phyloP scores from a whole-genome alignment of 495 filamentous ascomycete genomes.

The Penicillium lividum region DNA sequence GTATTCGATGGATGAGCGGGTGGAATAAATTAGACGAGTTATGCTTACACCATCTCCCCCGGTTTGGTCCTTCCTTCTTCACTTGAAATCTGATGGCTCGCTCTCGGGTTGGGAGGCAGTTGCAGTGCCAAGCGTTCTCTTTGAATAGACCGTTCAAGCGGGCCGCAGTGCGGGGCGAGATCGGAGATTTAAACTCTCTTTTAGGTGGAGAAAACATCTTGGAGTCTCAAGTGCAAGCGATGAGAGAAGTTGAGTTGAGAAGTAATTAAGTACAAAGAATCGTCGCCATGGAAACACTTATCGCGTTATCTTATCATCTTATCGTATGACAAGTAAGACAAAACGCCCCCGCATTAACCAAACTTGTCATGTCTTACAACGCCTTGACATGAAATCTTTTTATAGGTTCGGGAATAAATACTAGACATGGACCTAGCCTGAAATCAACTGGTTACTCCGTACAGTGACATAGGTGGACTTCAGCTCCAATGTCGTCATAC shows the following conservation, averaged over 20 bases:
- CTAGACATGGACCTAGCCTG: background rate
- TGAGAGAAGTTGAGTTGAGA: background rate
- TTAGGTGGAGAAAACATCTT: slow-evolving; percentile 20
- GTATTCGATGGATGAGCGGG: background rate
- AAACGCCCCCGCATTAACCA: background rate
- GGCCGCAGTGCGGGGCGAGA: slow-evolving; percentile 31
- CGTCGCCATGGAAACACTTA: slow-evolving; percentile 31
- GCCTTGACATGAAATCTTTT: background rate
- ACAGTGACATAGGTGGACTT: background rate
- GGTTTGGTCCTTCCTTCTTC: slow-evolving; percentile 66
- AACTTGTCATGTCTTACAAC: background rate
- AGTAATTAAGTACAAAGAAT: background rate
- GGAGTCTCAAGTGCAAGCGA: background rate
- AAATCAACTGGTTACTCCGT: background rate
- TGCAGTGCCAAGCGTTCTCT: slow-evolving; percentile 61
- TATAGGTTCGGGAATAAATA: background rate
- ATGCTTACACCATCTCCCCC: slow-evolving; percentile 57
- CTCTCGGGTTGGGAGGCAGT: slow-evolving; percentile 60
- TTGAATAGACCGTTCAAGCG: slow-evolving; percentile 56
- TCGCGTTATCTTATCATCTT: slow-evolving; percentile 2
- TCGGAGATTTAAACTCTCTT: background rate
- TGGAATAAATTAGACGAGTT: background rate
- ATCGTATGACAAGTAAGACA: background rate
- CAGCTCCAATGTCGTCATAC: slow-evolving; percentile 7
- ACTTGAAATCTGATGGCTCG: slow-evolving; percentile 60